phyloP scores from a whole-genome alignment of 2,329 filamentous ascomycete species.

The Scytalidium lignicola region DNA sequence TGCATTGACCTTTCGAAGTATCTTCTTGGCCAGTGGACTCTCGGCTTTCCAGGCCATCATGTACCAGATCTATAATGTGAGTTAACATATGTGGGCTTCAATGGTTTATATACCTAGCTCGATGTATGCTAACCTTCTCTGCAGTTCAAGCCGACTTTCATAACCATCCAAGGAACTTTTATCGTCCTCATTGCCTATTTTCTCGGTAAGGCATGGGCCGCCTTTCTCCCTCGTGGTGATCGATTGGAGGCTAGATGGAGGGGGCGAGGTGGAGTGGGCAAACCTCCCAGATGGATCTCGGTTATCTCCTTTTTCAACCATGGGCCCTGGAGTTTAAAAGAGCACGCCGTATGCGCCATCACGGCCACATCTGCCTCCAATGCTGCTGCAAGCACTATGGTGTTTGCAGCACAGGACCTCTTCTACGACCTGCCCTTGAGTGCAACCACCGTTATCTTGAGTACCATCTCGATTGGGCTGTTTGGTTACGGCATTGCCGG shows the following conservation, averaged over 20 bases:
- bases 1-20: conserved; percentile 46
- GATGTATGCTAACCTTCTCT: conserved; percentile 4
- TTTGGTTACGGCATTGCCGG: conserved; percentile 46
- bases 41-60: conserved; percentile 50
- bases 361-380: conserved; percentile 50
- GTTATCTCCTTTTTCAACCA: conserved; percentile 42
- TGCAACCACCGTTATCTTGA: conserved; percentile 36
- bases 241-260: conserved; percentile 43
- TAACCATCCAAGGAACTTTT: conserved; percentile 47
- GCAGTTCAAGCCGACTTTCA: conserved; percentile 47
- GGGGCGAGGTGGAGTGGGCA: conserved; percentile 33
- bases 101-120: conserved; percentile 1
- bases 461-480: conserved; percentile 42
- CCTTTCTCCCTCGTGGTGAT: conserved; percentile 47
- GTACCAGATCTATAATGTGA: conserved; percentile 48
- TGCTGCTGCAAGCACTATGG: conserved; percentile 35
- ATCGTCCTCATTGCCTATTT: conserved; percentile 55
- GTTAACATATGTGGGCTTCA: conserved; percentile 9
- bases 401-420: conserved; percentile 40
- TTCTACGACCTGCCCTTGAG: conserved; percentile 38
- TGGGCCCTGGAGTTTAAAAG: conserved; percentile 49
- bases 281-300: conserved; percentile 36
- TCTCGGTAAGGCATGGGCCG: conserved; percentile 43
- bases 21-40: conserved; percentile 44
- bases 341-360: conserved; percentile 49